A percentile compares a stretch with the other conserved stretches of the same genome.
Evolutionary conservation across 441 rosid species (phyloP).

Genomic region (Erodium chrysanthum): DNA sequence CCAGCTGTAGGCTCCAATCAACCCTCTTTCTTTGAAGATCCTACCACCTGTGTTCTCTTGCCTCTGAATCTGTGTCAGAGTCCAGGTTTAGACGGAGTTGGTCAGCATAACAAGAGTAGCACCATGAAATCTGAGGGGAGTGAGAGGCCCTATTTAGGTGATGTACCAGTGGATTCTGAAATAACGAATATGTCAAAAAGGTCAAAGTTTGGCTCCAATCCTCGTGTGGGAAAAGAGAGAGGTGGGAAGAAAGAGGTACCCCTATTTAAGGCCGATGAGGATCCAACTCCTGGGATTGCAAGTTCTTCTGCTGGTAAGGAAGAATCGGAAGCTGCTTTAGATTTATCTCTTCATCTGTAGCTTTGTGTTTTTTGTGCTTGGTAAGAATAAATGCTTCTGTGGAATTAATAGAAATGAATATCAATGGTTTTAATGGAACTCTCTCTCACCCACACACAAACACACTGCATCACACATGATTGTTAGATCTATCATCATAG

Average conservation of each 20-base stretch:
- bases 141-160: constrained; percentile 16
- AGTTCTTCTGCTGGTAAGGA: constrained; percentile 16
- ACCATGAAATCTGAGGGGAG: constrained; percentile 14
- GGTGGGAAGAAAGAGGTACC: constrained; percentile 13
- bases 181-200: constrained; percentile 9
- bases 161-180: constrained; percentile 5
- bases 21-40: constrained; percentile 15
- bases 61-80: constrained; percentile 10
- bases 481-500: neutral
- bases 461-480: neutral
- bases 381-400: neutral
- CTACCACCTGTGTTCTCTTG: constrained; percentile 11
- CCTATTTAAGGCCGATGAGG: constrained; percentile 14
- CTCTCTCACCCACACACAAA: neutral
- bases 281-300: neutral
- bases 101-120: constrained; percentile 12
- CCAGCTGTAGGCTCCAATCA: constrained; percentile 14
- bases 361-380: neutral
- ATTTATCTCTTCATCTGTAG: constrained; percentile 31
- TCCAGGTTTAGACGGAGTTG: constrained; percentile 10
- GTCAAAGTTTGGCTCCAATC: constrained; percentile 5
- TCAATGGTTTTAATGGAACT: neutral
- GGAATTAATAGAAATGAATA: neutral
- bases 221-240: constrained; percentile 1
- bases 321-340: constrained; percentile 17